phyloP scores from a whole-genome alignment of 331 rosid species.

The Stylosanthes scabra region DNA sequence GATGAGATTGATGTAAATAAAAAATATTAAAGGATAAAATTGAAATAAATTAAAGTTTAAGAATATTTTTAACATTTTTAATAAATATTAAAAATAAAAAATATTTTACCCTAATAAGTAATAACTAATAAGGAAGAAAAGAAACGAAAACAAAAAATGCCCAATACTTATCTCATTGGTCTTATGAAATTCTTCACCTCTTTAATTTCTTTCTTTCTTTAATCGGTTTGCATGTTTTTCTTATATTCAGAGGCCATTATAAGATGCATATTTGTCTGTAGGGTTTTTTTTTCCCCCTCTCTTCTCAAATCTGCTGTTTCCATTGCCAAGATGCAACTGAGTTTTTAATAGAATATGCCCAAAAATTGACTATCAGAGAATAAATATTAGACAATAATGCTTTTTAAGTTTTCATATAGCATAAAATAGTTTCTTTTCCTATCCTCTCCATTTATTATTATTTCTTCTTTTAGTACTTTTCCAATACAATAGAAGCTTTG shows the following conservation, averaged over 20 bases:
- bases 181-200: not conserved
- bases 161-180: not conserved
- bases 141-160: slow-evolving; percentile 52
- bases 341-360: slow-evolving; percentile 5
- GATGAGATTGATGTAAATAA: too few species aligned
- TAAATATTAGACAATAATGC: too few species aligned
- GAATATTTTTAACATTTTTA: too few species aligned
- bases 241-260: slow-evolving; percentile 29
- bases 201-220: not conserved
- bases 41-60: too few species aligned
- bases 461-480: not conserved
- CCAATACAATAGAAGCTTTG: slow-evolving; percentile 3
- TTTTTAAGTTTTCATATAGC: not conserved
- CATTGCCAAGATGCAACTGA: slow-evolving; percentile 21
- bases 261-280: slow-evolving; percentile 38
- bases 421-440: too few species aligned
- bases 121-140: slow-evolving; percentile 66
- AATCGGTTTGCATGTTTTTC: slow-evolving; percentile 23
- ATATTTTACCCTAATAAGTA: too few species aligned
- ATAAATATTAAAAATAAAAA: too few species aligned
- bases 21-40: too few species aligned
- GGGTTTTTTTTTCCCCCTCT: not conserved
- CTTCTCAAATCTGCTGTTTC: slow-evolving; percentile 12
- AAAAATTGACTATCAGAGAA: slow-evolving; percentile 3
- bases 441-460: not conserved